phyloP scores from a whole-genome alignment of 1,284 basidiomycete species.

The Austroboletus olivaceoglutinosus region DNA sequence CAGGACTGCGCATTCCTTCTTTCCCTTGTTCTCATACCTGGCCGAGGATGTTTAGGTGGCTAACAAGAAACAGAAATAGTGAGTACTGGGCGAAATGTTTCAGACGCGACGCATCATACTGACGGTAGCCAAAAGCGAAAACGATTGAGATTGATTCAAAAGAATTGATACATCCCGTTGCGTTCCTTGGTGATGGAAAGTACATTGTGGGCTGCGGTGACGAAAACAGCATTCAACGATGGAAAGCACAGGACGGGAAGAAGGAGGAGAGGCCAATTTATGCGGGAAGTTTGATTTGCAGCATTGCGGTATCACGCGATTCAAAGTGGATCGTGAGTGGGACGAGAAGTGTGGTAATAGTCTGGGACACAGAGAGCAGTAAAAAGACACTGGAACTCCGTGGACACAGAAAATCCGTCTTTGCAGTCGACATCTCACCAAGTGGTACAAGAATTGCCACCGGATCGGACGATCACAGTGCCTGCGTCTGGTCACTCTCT shows the following conservation, averaged over 20 bases:
- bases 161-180: not conserved
- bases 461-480: conserved; percentile 7
- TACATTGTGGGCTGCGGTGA: not conserved
- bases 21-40: too few relatives aligned
- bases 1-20: too few relatives aligned
- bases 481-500: conserved; percentile 4
- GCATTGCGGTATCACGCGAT: conserved; percentile 3
- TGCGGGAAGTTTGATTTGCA: not conserved
- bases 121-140: too few relatives aligned
- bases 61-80: too few relatives aligned
- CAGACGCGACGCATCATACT: too few relatives aligned
- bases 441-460: conserved; percentile 8
- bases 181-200: not conserved
- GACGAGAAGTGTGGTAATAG: not conserved
- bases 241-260: conserved; percentile 1
- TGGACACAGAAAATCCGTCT: not conserved
- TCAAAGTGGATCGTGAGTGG: not conserved
- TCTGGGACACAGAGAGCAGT: conserved; percentile 7
- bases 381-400: not conserved
- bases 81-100: too few relatives aligned
- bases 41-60: too few relatives aligned
- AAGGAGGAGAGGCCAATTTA: too few relatives aligned
- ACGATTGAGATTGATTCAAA: not conserved
- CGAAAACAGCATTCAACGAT: not conserved
- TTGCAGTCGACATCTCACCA: conserved; percentile 8